Evolutionary conservation across 1,139 yeast genomes (phyloP).

Genomic region (Blastobotrys persicus): DNA sequence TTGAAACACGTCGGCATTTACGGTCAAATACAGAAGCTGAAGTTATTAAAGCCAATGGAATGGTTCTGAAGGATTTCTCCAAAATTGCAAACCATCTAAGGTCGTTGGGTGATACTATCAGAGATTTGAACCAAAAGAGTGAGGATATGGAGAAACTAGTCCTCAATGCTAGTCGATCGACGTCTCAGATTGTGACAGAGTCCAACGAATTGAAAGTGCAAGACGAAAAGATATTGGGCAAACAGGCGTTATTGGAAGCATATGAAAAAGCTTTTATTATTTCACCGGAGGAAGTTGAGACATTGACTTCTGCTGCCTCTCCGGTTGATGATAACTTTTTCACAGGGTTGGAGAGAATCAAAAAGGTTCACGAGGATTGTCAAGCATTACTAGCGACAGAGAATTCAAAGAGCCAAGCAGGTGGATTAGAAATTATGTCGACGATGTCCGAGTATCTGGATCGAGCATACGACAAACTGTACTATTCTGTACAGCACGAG

Average conservation of each 20-base stretch:
- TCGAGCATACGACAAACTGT: conserved; percentile 52
- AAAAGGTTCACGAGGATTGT: conserved; percentile 63
- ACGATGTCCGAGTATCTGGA: conserved; percentile 54
- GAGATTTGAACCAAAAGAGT: conserved; percentile 36
- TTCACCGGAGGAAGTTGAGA: conserved; percentile 60
- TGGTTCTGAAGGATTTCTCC: conserved; percentile 59
- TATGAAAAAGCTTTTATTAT: conserved; percentile 67
- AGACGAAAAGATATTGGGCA: conserved; percentile 47
- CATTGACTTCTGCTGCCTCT: conserved; percentile 30
- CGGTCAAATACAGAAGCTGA: conserved; percentile 72
- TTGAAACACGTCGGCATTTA: conserved; percentile 50
- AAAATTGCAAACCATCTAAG: conserved; percentile 47
- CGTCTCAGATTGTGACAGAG: conserved; percentile 36
- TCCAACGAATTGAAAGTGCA: conserved; percentile 45
- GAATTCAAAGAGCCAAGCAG: conserved; percentile 47
- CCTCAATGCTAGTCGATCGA: conserved; percentile 29
- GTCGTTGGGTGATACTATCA: conserved; percentile 43
- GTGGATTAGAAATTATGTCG: conserved; percentile 69
- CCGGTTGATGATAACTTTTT: conserved; percentile 56
- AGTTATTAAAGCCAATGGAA: conserved; percentile 58
- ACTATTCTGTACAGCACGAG: conserved; percentile 39
- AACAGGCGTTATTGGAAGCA: conserved; percentile 54
- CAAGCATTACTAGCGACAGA: conserved; percentile 65
- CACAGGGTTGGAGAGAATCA: conserved; percentile 56
- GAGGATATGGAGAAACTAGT: conserved; percentile 32